Base-by-base conservation (phyloP, 192 early-diverging fungal genomes). In the Coemansia sp. region DNA sequence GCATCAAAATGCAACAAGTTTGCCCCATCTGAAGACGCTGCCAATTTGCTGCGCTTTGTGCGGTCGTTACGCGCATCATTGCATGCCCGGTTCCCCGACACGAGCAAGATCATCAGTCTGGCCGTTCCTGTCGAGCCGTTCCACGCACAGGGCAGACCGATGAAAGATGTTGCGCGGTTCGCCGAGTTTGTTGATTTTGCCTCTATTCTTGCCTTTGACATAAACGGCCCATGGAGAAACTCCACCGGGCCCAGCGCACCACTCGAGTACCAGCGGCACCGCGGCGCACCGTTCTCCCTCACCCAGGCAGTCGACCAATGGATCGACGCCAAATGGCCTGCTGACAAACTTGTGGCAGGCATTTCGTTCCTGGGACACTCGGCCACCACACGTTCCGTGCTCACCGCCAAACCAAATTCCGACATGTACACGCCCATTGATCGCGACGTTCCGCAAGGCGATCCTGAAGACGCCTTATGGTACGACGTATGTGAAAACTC, bases 141-240 rank as follows among this genome's bases (percentile, higher is more conserved):
- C 64, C 82, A 84, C 20, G 69, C 67, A 13, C 50, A 74, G 9
- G 69, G 74, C 18, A 84, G 86, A 0, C 71, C 78, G 27, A 65
- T 89, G 59, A 67, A 66, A 10, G 84, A 89, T 29, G 82, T 89
- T 5, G 77, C 73, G 37, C 81, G 67, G 11, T 89, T 83, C 69
- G 85, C 84, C 54, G 79, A 85, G 61, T 84, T 81, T 32, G 81
- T 92, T 2, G 83, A 87, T 67, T 85, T 81, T 48, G 85, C 89
- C 29, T 88, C 88, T 18, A 57, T 94, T 22, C 81, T 89, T 84
- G 85, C 85, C 2, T 90, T 90, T 54, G 89, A 88, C 66, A 77
- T 82, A 58, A 75, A 84, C 64, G 86, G 88, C 24, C 68, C 81
- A 4, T 91, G 87, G 86, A 68, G 74, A 54, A 58, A 76, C 39